Percentiles rank a stretch among this genome's conserved stretches.
Evolutionary conservation across 148 eudicot species (phyloP).

Genomic region (Amaranthus cruentus): DNA sequence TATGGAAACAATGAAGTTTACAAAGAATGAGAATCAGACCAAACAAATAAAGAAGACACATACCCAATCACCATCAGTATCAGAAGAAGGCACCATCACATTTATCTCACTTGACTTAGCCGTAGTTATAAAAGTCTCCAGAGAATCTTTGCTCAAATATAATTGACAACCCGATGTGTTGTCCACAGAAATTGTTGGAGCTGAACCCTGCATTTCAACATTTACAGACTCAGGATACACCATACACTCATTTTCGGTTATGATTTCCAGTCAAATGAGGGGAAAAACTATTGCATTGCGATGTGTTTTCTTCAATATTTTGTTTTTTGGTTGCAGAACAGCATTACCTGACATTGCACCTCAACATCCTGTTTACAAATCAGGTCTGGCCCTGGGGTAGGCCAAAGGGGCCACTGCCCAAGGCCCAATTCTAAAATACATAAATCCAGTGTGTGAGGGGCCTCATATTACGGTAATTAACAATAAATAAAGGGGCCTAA

Average conservation of each 20-base stretch:
- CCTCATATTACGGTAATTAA: too few species aligned
- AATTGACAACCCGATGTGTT: slow-evolving; percentile 91
- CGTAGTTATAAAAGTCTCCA: slow-evolving; percentile 75
- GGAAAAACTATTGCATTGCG: neutral
- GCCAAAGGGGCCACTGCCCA: too few species aligned
- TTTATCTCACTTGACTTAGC: slow-evolving; percentile 96
- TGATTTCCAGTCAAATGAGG: neutral
- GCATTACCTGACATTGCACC: slow-evolving; percentile 91
- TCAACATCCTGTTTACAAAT: slow-evolving; percentile 69
- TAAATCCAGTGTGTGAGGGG: too few species aligned
- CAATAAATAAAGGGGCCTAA: too few species aligned
- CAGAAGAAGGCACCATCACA: slow-evolving; percentile 79
- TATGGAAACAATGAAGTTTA: neutral
- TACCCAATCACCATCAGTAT: slow-evolving; percentile 84
- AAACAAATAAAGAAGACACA: slow-evolving; percentile 18
- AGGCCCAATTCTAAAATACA: too few species aligned
- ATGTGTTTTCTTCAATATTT: neutral
- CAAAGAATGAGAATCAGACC: neutral
- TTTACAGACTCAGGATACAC: slow-evolving; percentile 9
- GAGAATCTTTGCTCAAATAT: slow-evolving; percentile 83
- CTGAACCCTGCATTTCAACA: slow-evolving; percentile 58
- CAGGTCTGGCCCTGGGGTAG: neutral
- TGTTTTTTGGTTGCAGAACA: neutral
- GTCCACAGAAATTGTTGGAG: slow-evolving; percentile 94
- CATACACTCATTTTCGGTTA: neutral